Evolutionary conservation across 2,329 filamentous ascomycete species (phyloP).

Genomic region (Waltergamsia citrina): DNA sequence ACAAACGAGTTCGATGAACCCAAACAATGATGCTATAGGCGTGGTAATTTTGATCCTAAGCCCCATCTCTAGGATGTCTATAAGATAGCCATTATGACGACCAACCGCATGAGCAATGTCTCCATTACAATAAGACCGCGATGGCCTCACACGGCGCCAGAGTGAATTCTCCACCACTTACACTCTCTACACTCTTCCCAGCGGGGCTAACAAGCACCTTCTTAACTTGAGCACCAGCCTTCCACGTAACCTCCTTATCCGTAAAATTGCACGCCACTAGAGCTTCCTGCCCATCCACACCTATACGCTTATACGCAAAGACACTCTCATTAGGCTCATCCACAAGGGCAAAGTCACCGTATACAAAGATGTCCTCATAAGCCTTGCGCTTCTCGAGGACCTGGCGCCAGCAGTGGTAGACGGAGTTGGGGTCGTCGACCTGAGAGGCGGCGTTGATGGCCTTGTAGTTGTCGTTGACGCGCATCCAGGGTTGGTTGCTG

Average conservation of each 20-base stretch:
- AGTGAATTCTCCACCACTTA: constrained; percentile 4
- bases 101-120: too few species aligned
- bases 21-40: too few species aligned
- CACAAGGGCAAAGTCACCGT: constrained; percentile 42
- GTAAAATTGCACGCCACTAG: constrained; percentile 30
- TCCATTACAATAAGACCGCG: constrained; percentile 19
- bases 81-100: too few species aligned
- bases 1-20: too few species aligned
- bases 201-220: constrained; percentile 23
- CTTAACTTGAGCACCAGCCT: constrained; percentile 13
- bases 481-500: constrained; percentile 54
- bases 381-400: constrained; percentile 52
- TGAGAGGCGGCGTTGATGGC: constrained; percentile 54
- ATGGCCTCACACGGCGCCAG: constrained; percentile 27
- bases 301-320: constrained; percentile 26
- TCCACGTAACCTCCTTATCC: constrained; percentile 19
- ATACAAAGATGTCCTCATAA: constrained; percentile 54
- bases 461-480: constrained; percentile 52
- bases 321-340: constrained; percentile 24
- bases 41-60: too few species aligned
- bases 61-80: too few species aligned
- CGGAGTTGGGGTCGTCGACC: constrained; percentile 32
- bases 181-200: constrained; percentile 7
- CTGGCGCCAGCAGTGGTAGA: constrained; percentile 52
- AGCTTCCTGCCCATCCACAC: constrained; percentile 18